These are phyloP conservation scores for Arthrocladium fulminans DNA, from an alignment of 2,329 filamentous ascomycete species.

Conservation along the genomic window DNA sequence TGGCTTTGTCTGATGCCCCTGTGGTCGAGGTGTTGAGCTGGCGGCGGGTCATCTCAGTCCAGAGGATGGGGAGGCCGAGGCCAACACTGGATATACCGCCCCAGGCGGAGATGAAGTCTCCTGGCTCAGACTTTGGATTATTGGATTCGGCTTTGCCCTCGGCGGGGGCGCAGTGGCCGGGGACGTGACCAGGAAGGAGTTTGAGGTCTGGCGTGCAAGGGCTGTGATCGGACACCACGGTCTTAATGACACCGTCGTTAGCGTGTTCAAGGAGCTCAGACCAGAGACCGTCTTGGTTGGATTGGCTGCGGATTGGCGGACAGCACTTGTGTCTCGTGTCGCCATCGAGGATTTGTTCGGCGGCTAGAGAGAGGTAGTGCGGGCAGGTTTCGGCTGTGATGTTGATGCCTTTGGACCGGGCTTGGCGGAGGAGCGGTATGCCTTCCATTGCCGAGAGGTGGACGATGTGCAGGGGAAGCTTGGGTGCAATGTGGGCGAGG, in stretches of 20 bases:
- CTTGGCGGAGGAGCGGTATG: slow-evolving; percentile 69
- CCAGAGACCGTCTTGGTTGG: slow-evolving; percentile 83
- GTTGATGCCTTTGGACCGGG: slow-evolving; percentile 63
- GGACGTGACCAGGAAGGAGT: slow-evolving; percentile 66
- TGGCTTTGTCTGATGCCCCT: slow-evolving; percentile 35
- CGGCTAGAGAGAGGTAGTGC: slow-evolving; percentile 79
- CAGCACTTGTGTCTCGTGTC: slow-evolving; percentile 94
- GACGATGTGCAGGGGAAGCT: slow-evolving; percentile 83
- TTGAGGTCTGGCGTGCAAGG: slow-evolving; percentile 95
- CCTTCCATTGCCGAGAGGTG: slow-evolving; percentile 84
- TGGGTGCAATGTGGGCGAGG: slow-evolving; percentile 68
- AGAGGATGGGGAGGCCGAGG: slow-evolving; percentile 80
- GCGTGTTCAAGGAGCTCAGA: slow-evolving; percentile 57
- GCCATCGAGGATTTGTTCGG: slow-evolving; percentile 71
- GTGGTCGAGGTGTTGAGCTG: slow-evolving; percentile 37
- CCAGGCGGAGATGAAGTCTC: slow-evolving; percentile 95
- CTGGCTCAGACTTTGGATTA: slow-evolving; percentile 37
- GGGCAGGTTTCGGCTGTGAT: slow-evolving; percentile 94
- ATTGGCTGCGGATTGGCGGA: slow-evolving; percentile 72
- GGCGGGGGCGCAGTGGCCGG: slow-evolving; percentile 34
- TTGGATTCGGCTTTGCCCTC: slow-evolving; percentile 24
- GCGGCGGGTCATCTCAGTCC: slow-evolving; percentile 63
- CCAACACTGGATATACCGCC: slow-evolving; percentile 93
- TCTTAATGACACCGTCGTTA: slow-evolving; percentile 71
- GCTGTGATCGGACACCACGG: slow-evolving; percentile 89